phyloP scores from a whole-genome alignment of 306 rosid species.

The Castanopsis chinensis region DNA sequence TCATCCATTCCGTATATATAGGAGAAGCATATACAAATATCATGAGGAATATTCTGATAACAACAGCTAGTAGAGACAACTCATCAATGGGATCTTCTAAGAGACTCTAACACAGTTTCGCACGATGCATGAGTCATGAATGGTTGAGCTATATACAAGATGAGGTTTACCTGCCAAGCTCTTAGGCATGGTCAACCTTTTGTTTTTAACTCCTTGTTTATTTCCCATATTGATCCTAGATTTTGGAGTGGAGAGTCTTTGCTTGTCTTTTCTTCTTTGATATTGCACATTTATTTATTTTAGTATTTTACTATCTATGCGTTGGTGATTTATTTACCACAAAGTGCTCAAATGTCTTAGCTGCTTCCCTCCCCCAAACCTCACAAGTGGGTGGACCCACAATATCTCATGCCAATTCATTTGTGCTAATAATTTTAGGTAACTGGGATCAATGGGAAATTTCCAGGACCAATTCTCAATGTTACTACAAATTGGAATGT shows the following conservation, averaged over 20 bases:
- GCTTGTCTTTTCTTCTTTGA: background rate
- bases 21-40: too few species aligned
- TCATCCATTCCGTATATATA: too few species aligned
- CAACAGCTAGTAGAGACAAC: too few species aligned
- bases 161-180: background rate
- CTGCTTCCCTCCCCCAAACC: background rate
- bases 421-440: slow-evolving; percentile 48
- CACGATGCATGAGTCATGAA: background rate
- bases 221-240: background rate
- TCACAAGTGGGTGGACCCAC: too few species aligned
- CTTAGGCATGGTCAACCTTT: background rate
- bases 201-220: background rate
- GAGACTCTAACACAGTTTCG: too few species aligned
- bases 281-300: background rate
- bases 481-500: slow-evolving; percentile 96
- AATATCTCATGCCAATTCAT: background rate
- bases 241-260: background rate
- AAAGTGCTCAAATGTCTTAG: background rate
- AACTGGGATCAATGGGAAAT: slow-evolving; percentile 71
- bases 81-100: too few species aligned
- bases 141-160: background rate
- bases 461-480: slow-evolving; percentile 81
- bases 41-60: too few species aligned
- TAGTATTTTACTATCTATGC: background rate
- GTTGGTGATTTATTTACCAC: background rate